Base-by-base conservation (phyloP, 768 basidiomycete species). In the Lactarius evosmus region DNA sequence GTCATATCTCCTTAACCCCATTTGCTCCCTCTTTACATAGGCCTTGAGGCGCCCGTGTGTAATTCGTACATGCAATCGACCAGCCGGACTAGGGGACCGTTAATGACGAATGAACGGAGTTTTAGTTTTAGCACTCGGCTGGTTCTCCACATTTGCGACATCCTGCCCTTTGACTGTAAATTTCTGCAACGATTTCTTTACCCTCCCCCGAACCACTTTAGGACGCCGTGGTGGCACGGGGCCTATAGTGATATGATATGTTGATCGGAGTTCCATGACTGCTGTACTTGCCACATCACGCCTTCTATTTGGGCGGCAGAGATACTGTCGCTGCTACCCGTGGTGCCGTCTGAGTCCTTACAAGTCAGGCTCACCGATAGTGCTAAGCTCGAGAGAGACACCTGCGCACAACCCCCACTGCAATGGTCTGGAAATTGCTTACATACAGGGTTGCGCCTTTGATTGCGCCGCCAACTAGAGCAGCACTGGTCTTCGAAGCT, bases 21-120 rank as follows among this genome's bases (percentile, higher is more conserved):
- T 27, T 25, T 36, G 59, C 49, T 60, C 50, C 19, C 46, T 33
- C 44, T 62, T 63, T 59, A 50, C 58, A 19, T 46, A 52, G 46
- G 50, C 46, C 17, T 58, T 38, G 57, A 58, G 61, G 55, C 69
- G 68, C 64, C 75, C 69, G 61, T 78, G 75, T 16, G 71, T 71
- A 7, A 61, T 27, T 57, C 25, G 64, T 72, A 27, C 49, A 33
- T 73, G 69, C 70, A 79, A 64, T 12, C 74, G 73, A 44, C 77
- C 56, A 50, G 73, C 74, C 33, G 25, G 41, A 58, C 33, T 25
- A 12, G 44, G 22, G 41, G 53, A 34, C 22, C 2, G 12, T 34
- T 19, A 41, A 41, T 46, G 32, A 27, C 27, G 51, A 32, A 52
- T 3, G 41, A 41, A 9, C 5, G 16, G 38, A n/a, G n/a, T n/a